Evolutionary conservation across 1,284 basidiomycete genomes (phyloP), one percentile per base, ranked within the genome.

Genomic region (Fomitopsis pinicola): DNA sequence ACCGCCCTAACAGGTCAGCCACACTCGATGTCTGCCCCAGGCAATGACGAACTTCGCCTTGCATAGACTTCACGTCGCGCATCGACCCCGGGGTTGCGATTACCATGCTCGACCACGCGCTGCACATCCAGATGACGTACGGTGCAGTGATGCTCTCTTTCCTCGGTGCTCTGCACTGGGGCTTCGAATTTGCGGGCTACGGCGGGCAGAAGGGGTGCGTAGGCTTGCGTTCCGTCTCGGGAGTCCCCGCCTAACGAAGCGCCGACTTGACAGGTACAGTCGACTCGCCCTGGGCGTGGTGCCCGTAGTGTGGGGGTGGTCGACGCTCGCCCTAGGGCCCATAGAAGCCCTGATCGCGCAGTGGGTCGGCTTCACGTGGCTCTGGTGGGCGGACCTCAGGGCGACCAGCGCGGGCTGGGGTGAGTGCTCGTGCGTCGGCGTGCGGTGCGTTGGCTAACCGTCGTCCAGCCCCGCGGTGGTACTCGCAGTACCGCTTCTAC

Each of bases 401-500:
- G 91, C 87, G 14, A 94, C 89, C 0, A 70, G 76, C 48, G 79
- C 80, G 14, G 94, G 94, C 35, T 97, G 94, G 94, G 84, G 93
- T 91, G 73, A 77, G 88, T 80, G n/a, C 57, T 17, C 10, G n/a
- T 10, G 15, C 17, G 42, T 10, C 26, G 22, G 33, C 60, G 61
- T 17, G 64, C 35, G 48, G 56, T 12, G 30, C 30, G 30, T 33
- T 33, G 30, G 30, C 19, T 15, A 40, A 42, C 56, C 55, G 15
- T 33, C 30, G 30, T 33, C 30, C 8, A 93, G 92, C 93, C n/a
- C 92, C 93, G 3, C 82, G 81, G 63, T 96, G 94, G 94, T 97
- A 95, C 76, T 92, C 93, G 2, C 94, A 96, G 74, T 98, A 98
- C 75, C 86, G 96, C 55, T 98, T 98, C 82, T 97, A 97, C 77